Evolutionary conservation across 805 yeast genomes (phyloP), one percentile per base, ranked within the genome.

Genomic region (Candida schatavii): DNA sequence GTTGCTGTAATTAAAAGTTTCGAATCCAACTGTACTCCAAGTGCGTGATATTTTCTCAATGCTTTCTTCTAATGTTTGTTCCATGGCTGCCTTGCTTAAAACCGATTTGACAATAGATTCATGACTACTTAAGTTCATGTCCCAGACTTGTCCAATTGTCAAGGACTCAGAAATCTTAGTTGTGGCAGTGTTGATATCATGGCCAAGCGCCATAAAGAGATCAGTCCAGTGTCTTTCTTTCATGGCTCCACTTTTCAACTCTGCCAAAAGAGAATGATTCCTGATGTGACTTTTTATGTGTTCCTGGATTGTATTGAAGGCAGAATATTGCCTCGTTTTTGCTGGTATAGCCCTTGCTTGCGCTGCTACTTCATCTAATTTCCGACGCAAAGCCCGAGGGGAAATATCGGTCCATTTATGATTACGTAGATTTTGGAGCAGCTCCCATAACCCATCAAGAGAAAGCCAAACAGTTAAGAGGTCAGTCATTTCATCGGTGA

Each of bases 1-100:
- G 11, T 31, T 31, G 37, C 72, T 70, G 54, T 75, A 83, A 21
- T 70, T 68, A 49, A 77, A 79, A 6, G 74, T 62, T 9, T 78
- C 83, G 43, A 87, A 77, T 0, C 70, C 54, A 4, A 70, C 62
- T 0, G 49, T 48, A 0, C 62, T 47, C 97, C 97, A 90, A 3
- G 64, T 72, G 0, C 57, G 60, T 39, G 70, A 69, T 11, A 89
- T 77, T 2, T 61, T 52, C 1, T 49, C 50, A 5, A 91, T 55
- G 3, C 81, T 75, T 9, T 73, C 77, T 40, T 84, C 86, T 2
- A 91, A 64, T 0, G 77, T 67, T 44, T 75, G 70, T 54, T 91
- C 97, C 2, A 87, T 84, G 45, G 77, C 78, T 0, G 97, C 97
- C 43, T 74, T 77, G 1, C 70, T 68, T 2, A 87, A 50, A 0